Base-by-base conservation (phyloP, 1,139 yeast species). In the Saccharomycopsis crataegensis region DNA sequence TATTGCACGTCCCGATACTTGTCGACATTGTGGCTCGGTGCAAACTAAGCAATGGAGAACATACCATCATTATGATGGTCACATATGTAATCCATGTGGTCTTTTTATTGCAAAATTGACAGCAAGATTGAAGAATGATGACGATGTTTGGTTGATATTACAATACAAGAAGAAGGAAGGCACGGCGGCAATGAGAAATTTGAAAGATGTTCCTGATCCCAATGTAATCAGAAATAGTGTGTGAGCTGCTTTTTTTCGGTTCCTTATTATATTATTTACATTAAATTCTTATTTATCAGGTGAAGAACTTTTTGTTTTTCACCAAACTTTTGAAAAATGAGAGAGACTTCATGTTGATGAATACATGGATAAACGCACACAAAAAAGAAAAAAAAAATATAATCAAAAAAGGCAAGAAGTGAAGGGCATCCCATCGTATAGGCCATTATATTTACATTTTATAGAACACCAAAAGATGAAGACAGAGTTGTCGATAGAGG, bases 401-500 rank as follows among this genome's bases (percentile, higher is more conserved):
- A 36, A 46, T 38, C 22, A 38, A 46, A 37, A 22, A 22, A 22
- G 16, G 41, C 2, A 37, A 37, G 16, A 37, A 37, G 16, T n/a
- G 4, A 37, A 37, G n/a, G 4, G 16, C 16, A 38, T 7, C n/a
- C 3, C 16, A n/a, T n/a, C n/a, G n/a, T n/a, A 38, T 6, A 38
- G 16, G 3, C n/a, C 14, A 3, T 38, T 38, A 38, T 2, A 16
- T 38, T 6, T 4, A 38, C 6, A 16, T 6, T 38, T 38, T 6
- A 37, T 4, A 22, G 28, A 22, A 22, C 4, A 22, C 28, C 28
- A 22, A 22, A 22, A 22, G 28, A 22, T 22, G 28, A 22, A 22
- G 4, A 22, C 28, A 22, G 28, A 22, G 4, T 22, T 22, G 28
- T 22, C 28, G 28, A 55, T 78, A 6, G 79, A 75, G 56, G 84